Conservation (phyloP, 1,284 basidiomycete genomes). For the Pseudozyma pruni region DNA sequence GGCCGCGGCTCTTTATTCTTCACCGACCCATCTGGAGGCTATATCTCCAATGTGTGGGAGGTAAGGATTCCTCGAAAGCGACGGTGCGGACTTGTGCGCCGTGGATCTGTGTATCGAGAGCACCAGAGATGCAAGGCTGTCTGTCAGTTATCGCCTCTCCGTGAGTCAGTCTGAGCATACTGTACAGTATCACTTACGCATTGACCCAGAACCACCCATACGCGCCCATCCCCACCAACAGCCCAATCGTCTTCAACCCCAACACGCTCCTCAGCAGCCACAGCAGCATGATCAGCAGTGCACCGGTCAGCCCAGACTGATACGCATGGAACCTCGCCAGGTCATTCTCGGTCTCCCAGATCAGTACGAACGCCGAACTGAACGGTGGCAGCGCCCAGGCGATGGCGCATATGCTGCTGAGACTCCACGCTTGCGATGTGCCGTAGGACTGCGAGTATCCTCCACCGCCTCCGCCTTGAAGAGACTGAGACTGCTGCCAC, state of each 20-base stretch:
- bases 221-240: constrained; percentile 56
- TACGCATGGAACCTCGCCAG: constrained; percentile 62
- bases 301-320: constrained; percentile 55
- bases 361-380: constrained; percentile 50
- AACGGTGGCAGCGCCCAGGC: constrained; percentile 60
- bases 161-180: not conserved
- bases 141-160: not conserved
- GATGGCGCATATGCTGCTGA: constrained; percentile 52
- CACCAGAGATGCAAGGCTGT: not conserved
- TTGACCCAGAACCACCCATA: constrained; percentile 64
- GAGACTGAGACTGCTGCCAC: constrained; percentile 15
- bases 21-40: constrained; percentile 54
- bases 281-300: constrained; percentile 36
- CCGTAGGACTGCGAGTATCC: constrained; percentile 30
- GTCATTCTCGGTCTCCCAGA: constrained; percentile 62
- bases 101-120: constrained; percentile 33
- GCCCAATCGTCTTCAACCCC: constrained; percentile 56
- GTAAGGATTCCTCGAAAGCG: constrained; percentile 49
- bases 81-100: constrained; percentile 48
- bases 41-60: constrained; percentile 50
- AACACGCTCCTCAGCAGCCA: constrained; percentile 53
- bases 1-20: constrained; percentile 18
- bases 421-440: constrained; percentile 47
- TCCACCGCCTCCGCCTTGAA: constrained; percentile 7
- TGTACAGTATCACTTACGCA: constrained; percentile 52